A percentile compares a stretch with the other conserved stretches of the same genome.
phyloP scores from a whole-genome alignment of 2,329 filamentous ascomycete species.

The Pseudomassariella vexata region DNA sequence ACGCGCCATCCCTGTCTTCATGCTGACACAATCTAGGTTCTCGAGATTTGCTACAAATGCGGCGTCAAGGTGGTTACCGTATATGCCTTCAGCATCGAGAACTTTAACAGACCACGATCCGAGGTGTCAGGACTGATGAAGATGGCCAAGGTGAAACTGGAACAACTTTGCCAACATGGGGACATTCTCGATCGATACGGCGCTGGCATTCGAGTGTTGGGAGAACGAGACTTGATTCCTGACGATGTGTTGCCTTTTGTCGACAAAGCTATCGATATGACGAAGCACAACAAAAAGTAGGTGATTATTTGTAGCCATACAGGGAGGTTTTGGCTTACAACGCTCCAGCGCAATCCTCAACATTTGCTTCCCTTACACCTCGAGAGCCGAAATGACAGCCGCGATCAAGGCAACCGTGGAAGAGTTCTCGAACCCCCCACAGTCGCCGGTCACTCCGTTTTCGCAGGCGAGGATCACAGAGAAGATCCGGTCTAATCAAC shows the following conservation, averaged over 20 bases:
- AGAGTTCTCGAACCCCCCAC: slow-evolving; percentile 72
- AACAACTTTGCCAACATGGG: slow-evolving; percentile 87
- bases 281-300: slow-evolving; percentile 77
- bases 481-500: slow-evolving; percentile 69
- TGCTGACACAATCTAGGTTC: no score
- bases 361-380: slow-evolving; percentile 97
- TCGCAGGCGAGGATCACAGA: slow-evolving; percentile 83
- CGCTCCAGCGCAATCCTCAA: slow-evolving; percentile 59
- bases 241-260: slow-evolving; percentile 85
- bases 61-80: slow-evolving; percentile 96
- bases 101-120: slow-evolving; percentile 94
- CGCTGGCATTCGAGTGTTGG: slow-evolving; percentile 77
- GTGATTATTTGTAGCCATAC: slow-evolving; percentile 13
- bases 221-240: slow-evolving; percentile 76
- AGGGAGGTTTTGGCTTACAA: slow-evolving; percentile 7
- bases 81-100: slow-evolving; percentile 98
- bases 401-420: slow-evolving; percentile 83
- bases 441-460: slow-evolving; percentile 64
- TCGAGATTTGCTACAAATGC: slow-evolving; percentile 97
- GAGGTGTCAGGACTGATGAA: slow-evolving; percentile 97
- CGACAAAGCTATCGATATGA: slow-evolving; percentile 79
- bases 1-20: no score
- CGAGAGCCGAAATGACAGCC: slow-evolving; percentile 87
- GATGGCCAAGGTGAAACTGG: slow-evolving; percentile 91
- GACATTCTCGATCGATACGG: slow-evolving; percentile 91